phyloP scores from a whole-genome alignment of 2,329 filamentous ascomycete species.

The Pseudocercospora vitis region DNA sequence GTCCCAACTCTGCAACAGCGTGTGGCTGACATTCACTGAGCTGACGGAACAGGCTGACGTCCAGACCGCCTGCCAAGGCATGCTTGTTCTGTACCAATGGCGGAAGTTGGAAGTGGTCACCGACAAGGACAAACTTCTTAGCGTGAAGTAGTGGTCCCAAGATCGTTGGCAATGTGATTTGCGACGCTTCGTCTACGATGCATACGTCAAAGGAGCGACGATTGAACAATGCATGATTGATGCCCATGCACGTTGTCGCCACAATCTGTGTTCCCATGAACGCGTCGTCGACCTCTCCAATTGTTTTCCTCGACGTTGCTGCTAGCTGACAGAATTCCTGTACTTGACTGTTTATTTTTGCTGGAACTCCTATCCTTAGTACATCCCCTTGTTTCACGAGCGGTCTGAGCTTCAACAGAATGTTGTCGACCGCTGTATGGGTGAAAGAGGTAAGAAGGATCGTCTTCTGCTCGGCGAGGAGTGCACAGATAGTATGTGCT shows the following conservation, averaged over 20 bases:
- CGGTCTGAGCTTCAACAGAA: slow-evolving; percentile 82
- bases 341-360: slow-evolving; percentile 86
- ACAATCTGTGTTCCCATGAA: slow-evolving; percentile 89
- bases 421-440: slow-evolving; percentile 97
- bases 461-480: slow-evolving; percentile 86
- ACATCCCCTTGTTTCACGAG: slow-evolving; percentile 59
- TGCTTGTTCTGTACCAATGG: slow-evolving; percentile 91
- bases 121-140: slow-evolving; percentile 87
- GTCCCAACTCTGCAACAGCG: slow-evolving; percentile 86
- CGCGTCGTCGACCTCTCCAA: slow-evolving; percentile 78
- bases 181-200: slow-evolving; percentile 96
- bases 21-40: slow-evolving; percentile 84
- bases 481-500: slow-evolving; percentile 88
- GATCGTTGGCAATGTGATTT: slow-evolving; percentile 94
- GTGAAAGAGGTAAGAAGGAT: slow-evolving; percentile 94
- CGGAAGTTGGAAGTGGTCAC: slow-evolving; percentile 93
- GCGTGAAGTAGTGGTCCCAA: slow-evolving; percentile 92
- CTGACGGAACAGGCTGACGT: slow-evolving; percentile 90
- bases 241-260: slow-evolving; percentile 89
- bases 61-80: slow-evolving; percentile 79
- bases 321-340: slow-evolving; percentile 81
- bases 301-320: slow-evolving; percentile 68
- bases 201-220: slow-evolving; percentile 95
- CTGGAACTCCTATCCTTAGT: slow-evolving; percentile 77
- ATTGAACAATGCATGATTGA: slow-evolving; percentile 84